phyloP scores from a whole-genome alignment of 2,329 filamentous ascomycete species.

The Beauveria rudraprayagi region DNA sequence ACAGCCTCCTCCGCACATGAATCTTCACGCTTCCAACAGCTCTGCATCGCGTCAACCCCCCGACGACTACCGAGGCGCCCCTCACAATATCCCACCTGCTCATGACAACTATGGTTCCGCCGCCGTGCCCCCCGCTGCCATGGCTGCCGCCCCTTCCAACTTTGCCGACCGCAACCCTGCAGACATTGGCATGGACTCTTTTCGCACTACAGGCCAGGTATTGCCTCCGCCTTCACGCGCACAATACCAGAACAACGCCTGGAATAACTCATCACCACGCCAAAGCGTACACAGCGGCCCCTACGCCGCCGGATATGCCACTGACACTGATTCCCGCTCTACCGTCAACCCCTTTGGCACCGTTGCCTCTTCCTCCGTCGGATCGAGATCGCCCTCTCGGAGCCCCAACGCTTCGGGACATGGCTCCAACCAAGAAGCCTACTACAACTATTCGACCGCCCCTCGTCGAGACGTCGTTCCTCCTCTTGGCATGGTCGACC shows the following conservation, averaged over 20 bases:
- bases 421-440: slow-evolving; percentile 55
- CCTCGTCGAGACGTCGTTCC: slow-evolving; percentile 39
- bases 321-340: slow-evolving; percentile 34
- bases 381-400: slow-evolving; percentile 37
- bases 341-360: slow-evolving; percentile 33
- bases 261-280: not conserved
- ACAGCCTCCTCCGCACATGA: slow-evolving; percentile 17
- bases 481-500: slow-evolving; percentile 57
- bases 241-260: slow-evolving; percentile 15
- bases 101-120: slow-evolving; percentile 56
- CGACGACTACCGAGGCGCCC: slow-evolving; percentile 17
- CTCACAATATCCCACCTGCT: slow-evolving; percentile 46
- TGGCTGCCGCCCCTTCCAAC: slow-evolving; percentile 58
- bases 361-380: slow-evolving; percentile 23
- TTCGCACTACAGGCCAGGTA: slow-evolving; percentile 34
- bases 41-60: slow-evolving; percentile 14
- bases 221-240: slow-evolving; percentile 30
- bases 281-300: slow-evolving; percentile 11
- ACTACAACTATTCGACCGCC: slow-evolving; percentile 47
- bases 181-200: slow-evolving; percentile 52
- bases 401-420: slow-evolving; percentile 39
- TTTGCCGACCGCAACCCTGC: slow-evolving; percentile 57
- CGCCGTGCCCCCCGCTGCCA: slow-evolving; percentile 48
- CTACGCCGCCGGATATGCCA: slow-evolving; percentile 15
- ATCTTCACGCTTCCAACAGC: slow-evolving; percentile 16